Percentiles rank a stretch among this genome's conserved stretches.
Evolutionary conservation across 78 protist genomes (phyloP).

Genomic region (Thecamonas trahens): DNA sequence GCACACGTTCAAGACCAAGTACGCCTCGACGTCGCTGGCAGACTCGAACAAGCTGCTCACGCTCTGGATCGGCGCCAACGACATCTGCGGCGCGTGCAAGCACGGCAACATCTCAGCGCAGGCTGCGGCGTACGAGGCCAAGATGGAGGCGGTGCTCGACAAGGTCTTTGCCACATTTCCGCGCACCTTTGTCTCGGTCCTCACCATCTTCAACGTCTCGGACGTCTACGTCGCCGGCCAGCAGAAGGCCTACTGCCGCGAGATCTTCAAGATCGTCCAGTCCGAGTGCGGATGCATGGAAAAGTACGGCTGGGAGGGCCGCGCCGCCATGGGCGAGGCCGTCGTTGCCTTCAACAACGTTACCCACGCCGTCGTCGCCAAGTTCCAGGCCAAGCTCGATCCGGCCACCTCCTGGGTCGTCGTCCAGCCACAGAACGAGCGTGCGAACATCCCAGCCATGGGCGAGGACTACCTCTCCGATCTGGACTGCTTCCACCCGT

Average conservation of each 20-base stretch:
- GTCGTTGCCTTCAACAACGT: neutral
- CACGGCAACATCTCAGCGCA: no score
- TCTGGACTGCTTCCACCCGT: slow-evolving; percentile 17
- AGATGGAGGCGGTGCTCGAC: neutral
- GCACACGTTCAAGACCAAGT: neutral
- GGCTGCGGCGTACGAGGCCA: neutral
- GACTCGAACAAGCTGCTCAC: neutral
- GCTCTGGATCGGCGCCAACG: neutral
- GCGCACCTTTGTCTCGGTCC: neutral
- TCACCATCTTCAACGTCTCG: slow-evolving; percentile 14
- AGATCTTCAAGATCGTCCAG: neutral
- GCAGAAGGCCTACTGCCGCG: neutral
- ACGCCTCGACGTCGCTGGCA: neutral
- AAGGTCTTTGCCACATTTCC: neutral
- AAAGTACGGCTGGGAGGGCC: neutral
- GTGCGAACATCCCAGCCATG: neutral
- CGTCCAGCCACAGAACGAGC: neutral
- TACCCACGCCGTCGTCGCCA: neutral
- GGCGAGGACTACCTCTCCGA: neutral
- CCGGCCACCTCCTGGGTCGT: neutral
- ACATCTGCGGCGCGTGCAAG: neutral
- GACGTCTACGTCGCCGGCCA: neutral
- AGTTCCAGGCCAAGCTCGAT: neutral
- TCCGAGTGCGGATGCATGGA: slow-evolving; percentile 2
- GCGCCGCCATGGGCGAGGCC: neutral